Evolutionary conservation across 2,329 filamentous ascomycete species (phyloP).

Genomic region (Botryotinia globosa): DNA sequence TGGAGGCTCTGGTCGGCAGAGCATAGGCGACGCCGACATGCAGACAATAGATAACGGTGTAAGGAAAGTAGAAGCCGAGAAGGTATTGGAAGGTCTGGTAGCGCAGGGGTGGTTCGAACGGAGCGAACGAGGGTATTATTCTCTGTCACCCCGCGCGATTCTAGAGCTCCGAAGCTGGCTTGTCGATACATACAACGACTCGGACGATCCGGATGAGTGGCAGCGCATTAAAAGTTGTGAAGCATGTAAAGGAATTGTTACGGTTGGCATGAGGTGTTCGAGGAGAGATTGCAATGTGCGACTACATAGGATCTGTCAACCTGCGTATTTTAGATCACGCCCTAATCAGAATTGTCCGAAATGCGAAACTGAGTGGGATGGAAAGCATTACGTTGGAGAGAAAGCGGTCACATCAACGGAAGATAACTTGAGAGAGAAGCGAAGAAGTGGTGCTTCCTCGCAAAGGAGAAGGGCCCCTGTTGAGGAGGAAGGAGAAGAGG

Average conservation of each 20-base stretch:
- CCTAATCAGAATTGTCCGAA: constrained; percentile 60
- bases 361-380: constrained; percentile 52
- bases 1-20: constrained; percentile 43
- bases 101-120: constrained; percentile 82
- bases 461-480: constrained; percentile 20
- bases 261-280: constrained; percentile 73
- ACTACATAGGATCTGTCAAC: constrained; percentile 73
- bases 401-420: constrained; percentile 38
- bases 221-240: constrained; percentile 82
- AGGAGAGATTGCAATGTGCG: constrained; percentile 65
- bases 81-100: constrained; percentile 65
- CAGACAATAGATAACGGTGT: constrained; percentile 53
- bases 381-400: constrained; percentile 38
- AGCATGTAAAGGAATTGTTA: constrained; percentile 87
- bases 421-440: constrained; percentile 35
- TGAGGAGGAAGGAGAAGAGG: constrained; percentile 24
- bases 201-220: constrained; percentile 56
- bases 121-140: constrained; percentile 69
- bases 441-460: constrained; percentile 32
- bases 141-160: constrained; percentile 70
- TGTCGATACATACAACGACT: constrained; percentile 85
- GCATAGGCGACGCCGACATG: constrained; percentile 33
- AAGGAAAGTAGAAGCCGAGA: constrained; percentile 75
- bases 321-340: constrained; percentile 66
- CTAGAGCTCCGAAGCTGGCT: constrained; percentile 86